These are phyloP conservation scores for Endocalyx cinctus DNA, from an alignment of 2,329 filamentous ascomycete species.

Conservation along the genomic window DNA sequence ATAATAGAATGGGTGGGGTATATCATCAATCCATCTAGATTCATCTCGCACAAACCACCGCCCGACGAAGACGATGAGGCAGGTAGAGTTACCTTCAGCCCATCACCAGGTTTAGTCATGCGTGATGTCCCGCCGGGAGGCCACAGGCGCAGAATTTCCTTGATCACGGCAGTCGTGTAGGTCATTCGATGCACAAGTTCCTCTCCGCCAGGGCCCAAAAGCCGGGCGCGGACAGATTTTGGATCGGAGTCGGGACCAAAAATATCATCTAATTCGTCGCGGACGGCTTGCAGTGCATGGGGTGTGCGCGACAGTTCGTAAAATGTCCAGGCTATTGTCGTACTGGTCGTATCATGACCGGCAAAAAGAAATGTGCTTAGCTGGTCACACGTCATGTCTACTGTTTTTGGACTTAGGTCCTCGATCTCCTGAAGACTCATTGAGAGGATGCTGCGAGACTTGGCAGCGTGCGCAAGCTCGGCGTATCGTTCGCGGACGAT, in stretches of 20 bases:
- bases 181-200: constrained; percentile 4
- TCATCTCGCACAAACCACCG: constrained; percentile 6
- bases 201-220: constrained; percentile 2
- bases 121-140: constrained; percentile 12
- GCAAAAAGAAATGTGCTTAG: constrained; percentile 15
- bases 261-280: constrained; percentile 10
- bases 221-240: constrained; percentile 1
- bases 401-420: constrained; percentile 6
- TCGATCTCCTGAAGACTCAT: constrained; percentile 9
- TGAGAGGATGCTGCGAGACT: constrained; percentile 9
- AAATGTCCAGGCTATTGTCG: constrained; percentile 9
- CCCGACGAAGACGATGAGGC: constrained; percentile 2
- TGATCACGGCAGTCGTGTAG: constrained; percentile 12
- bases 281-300: constrained; percentile 8
- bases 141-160: constrained; percentile 11
- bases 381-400: constrained; percentile 13
- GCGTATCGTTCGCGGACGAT: constrained; percentile 5
- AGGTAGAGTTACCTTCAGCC: constrained; percentile 12
- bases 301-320: constrained; percentile 14
- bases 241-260: constrained; percentile 5
- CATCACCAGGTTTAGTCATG: constrained; percentile 6
- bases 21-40: constrained; percentile 13
- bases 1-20: constrained; percentile 10
- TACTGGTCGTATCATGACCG: constrained; percentile 15
- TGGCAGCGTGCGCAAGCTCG: constrained; percentile 4